These are phyloP conservation scores for Fallopia convolvulus DNA, from an alignment of 148 eudicot genomes.

Conservation along the genomic window DNA sequence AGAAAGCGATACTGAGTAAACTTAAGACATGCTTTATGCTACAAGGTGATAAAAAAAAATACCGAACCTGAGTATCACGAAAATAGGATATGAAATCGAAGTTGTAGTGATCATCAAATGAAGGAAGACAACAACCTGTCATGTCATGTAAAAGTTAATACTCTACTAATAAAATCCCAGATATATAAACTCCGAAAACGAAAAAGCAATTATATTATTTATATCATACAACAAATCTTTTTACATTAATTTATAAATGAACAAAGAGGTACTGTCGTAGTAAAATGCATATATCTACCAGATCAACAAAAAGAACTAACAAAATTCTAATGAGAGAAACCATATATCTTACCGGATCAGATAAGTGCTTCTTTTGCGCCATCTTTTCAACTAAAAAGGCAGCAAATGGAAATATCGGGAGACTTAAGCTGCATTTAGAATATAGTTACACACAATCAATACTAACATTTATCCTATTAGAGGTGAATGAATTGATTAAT, in stretches of 20 bases:
- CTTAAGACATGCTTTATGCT: neutral
- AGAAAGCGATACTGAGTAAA: neutral
- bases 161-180: neutral
- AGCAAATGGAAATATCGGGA: conserved; percentile 62
- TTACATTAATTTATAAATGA: neutral
- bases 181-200: neutral
- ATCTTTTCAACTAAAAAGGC: conserved; percentile 71
- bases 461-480: neutral
- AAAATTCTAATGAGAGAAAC: neutral
- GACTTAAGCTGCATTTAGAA: conserved; percentile 52
- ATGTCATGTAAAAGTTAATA: conserved; percentile 1
- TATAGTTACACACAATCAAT: neutral
- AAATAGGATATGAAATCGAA: conserved; percentile 64
- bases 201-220: neutral
- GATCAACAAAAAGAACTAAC: neutral
- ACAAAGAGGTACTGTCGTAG: neutral
- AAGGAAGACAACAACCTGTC: conserved; percentile 64
- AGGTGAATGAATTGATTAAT: neutral
- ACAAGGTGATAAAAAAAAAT: conserved; percentile 1
- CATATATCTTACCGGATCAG: conserved; percentile 53
- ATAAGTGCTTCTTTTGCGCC: conserved; percentile 42
- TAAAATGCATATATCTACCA: neutral
- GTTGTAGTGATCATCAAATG: conserved; percentile 57
- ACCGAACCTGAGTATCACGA: conserved; percentile 80
- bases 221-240: neutral